phyloP scores from a whole-genome alignment of 192 early-diverging fungal genomes.

The Linderina pennispora region DNA sequence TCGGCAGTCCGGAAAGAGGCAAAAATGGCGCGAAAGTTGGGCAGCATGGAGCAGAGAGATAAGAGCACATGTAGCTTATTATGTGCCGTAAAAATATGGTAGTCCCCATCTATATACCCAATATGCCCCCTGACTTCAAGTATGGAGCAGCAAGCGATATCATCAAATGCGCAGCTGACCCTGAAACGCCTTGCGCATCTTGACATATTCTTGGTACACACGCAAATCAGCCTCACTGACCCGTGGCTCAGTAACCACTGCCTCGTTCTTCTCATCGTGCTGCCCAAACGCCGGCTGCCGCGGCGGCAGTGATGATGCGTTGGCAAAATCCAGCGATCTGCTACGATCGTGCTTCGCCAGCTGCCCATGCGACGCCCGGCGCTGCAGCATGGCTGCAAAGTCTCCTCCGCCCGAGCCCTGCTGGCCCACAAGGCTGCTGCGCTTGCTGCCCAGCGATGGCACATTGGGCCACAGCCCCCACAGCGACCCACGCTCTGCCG shows the following conservation, averaged over 20 bases:
- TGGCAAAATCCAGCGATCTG: constrained; percentile 22
- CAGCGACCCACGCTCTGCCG: constrained; percentile 19
- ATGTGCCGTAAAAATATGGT: too few species aligned
- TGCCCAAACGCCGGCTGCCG: neutral
- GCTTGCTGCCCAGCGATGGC: too few species aligned
- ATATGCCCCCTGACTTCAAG: too few species aligned
- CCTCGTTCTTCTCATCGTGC: neutral
- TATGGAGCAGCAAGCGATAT: too few species aligned
- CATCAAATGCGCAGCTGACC: too few species aligned
- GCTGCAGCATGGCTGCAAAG: neutral
- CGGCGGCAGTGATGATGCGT: neutral
- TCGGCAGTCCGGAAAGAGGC: constrained; percentile 48
- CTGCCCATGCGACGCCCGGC: neutral
- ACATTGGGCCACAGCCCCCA: constrained; percentile 23
- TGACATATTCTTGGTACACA: constrained; percentile 36
- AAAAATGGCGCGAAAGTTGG: constrained; percentile 51
- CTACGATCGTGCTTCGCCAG: constrained; percentile 34
- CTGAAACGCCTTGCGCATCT: constrained; percentile 23
- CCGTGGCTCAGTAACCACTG: constrained; percentile 18
- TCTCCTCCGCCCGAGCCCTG: neutral
- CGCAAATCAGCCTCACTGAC: constrained; percentile 29
- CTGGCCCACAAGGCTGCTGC: neutral
- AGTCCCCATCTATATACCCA: too few species aligned
- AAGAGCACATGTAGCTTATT: too few species aligned
- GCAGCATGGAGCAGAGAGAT: too few species aligned